Conservation (phyloP, 2,329 filamentous ascomycete species). For the Venturia effusa region DNA sequence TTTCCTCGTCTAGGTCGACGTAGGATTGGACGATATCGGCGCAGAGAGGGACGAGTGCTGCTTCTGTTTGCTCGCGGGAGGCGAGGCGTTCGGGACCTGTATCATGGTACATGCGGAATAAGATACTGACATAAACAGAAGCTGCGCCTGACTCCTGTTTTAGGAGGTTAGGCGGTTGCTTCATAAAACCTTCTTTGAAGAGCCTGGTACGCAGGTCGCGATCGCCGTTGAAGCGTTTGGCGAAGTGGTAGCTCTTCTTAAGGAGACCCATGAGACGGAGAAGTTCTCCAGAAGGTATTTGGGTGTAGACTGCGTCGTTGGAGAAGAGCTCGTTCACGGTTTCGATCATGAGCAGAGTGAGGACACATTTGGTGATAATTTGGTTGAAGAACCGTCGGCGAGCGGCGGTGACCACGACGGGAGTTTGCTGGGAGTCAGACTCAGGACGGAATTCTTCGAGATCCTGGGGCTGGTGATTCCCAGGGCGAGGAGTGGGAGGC, state of each 20-base stretch:
- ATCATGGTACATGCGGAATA: conserved; percentile 96
- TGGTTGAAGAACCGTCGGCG: conserved; percentile 95
- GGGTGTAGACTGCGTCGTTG: conserved; percentile 85
- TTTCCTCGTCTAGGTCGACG: conserved; percentile 81
- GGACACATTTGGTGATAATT: conserved; percentile 95
- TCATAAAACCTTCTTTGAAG: conserved; percentile 99
- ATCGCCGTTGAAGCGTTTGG: conserved; percentile 94
- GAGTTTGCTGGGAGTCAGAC: conserved; percentile 65
- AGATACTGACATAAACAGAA: conserved; percentile 87
- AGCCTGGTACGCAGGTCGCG: conserved; percentile 89
- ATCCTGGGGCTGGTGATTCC: conserved; percentile 23
- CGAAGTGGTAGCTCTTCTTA: conserved; percentile 94
- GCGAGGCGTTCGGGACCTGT: conserved; percentile 70
- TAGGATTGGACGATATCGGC: conserved; percentile 87
- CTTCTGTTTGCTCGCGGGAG: conserved; percentile 74
- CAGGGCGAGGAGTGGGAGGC: conserved; percentile 21
- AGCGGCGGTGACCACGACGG: conserved; percentile 83
- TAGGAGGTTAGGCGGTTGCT: conserved; percentile 91
- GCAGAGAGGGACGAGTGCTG: conserved; percentile 85
- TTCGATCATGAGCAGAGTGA: conserved; percentile 98
- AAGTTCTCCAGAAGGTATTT: conserved; percentile 84
- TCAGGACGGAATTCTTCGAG: conserved; percentile 65
- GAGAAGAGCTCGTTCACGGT: conserved; percentile 98
- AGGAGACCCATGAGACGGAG: conserved; percentile 86
- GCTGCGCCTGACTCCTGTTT: conserved; percentile 94